Evolutionary conservation across 441 rosid species (phyloP).

Genomic region (Gossypium schwendimanii): DNA sequence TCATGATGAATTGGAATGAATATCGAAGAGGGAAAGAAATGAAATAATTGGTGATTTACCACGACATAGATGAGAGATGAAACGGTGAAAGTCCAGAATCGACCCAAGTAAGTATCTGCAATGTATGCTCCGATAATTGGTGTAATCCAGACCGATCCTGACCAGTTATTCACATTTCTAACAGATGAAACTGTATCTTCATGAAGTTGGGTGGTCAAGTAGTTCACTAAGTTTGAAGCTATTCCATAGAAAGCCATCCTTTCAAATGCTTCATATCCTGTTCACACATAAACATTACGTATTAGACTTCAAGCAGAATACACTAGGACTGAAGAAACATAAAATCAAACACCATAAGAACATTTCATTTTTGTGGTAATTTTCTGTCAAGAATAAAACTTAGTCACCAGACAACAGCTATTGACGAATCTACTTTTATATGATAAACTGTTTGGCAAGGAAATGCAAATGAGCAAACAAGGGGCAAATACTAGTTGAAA

Average conservation of each 20-base stretch:
- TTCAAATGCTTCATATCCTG: slow-evolving; percentile 89
- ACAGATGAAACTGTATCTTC: slow-evolving; percentile 79
- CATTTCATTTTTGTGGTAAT: not conserved
- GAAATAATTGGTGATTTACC: slow-evolving; percentile 26
- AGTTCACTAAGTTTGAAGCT: slow-evolving; percentile 74
- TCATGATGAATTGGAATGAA: not conserved
- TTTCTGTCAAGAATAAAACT: not conserved
- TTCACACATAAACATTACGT: not conserved
- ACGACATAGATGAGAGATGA: slow-evolving; percentile 69
- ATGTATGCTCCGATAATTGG: slow-evolving; percentile 83
- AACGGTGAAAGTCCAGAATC: slow-evolving; percentile 83
- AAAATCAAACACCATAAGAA: not conserved
- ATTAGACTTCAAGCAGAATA: not conserved
- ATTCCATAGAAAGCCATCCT: slow-evolving; percentile 92
- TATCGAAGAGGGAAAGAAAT: not conserved
- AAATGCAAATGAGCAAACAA: not conserved
- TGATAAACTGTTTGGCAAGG: not conserved
- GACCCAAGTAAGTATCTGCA: slow-evolving; percentile 80
- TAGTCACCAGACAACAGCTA: too few relatives aligned
- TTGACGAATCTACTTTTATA: too few relatives aligned
- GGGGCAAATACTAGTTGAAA: not conserved
- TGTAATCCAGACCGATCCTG: slow-evolving; percentile 86
- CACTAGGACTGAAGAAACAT: not conserved
- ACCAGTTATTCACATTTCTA: slow-evolving; percentile 85
- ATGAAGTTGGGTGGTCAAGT: slow-evolving; percentile 66